Base-by-base conservation (phyloP, 805 yeast species). In the Candida qinlingensis region DNA sequence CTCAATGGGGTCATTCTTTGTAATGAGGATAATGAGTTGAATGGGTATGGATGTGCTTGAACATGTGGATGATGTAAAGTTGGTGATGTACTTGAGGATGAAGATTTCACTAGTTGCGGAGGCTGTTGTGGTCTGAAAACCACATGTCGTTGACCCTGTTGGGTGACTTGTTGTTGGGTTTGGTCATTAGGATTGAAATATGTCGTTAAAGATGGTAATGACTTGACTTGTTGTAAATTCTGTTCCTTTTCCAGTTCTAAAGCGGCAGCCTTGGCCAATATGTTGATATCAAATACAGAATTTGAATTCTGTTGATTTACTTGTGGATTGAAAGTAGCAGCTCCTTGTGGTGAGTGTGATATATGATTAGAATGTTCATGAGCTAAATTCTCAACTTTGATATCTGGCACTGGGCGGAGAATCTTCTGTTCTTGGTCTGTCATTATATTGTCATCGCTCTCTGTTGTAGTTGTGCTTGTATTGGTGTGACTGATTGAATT, bases 1-100 rank as follows among this genome's bases (percentile, higher is more conserved):
- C 72, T 62, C 29, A 80, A 59, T 7, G 85, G 86, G 0, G 85
- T 81, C 83, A 81, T 78, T 59, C 82, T 71, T 59, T 81, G 86
- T 46, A 83, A 62, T 4, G 85, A 74, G 0, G 79, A 69, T 26
- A 76, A 55, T 1, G 75, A 72, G 51, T 64, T 69, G 19, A 71
- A 51, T 29, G 69, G 62, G 27, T 58, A 63, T 41, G 60, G 63
- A 41, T 58, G 61, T 25, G 34, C 27, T 30, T 49, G 55, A 26
- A 54, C 35, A 35, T 60, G 59, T 3, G 58, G 50, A 41, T 49
- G 54, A 42, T 48, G 53, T 4, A 51, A 37, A 9, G 58, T 51
- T 39, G 62, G 54, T 1, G 60, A 50, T 12, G 61, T 50, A 12
- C 54, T 31, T 8, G 54, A 44, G 7, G 59, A 57, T 13, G 54